Base-by-base conservation (phyloP, 371 early-diverging fungal genomes). In the Fennellomyces sp. region DNA sequence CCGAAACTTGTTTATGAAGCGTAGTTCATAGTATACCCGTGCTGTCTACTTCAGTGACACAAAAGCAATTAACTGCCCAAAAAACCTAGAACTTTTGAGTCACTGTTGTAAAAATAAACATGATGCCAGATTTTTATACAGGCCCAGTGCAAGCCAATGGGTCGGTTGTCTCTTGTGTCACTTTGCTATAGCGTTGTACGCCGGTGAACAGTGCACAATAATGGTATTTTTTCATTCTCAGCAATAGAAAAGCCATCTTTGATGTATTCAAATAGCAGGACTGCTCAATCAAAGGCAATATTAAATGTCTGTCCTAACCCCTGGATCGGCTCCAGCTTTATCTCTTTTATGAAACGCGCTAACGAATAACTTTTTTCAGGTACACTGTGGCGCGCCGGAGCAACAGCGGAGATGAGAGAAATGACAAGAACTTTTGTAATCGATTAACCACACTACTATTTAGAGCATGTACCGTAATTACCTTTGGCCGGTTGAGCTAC, bases 161-260 rank as follows among this genome's bases (percentile, higher is more conserved):
- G 7, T 45, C 45, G 45, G 45, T 45, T 21, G 17, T 13, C 4
- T 23, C n/a, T 10, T 45, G 45, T 45, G 21, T 45, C 25, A 10
- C n/a, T 45, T 8, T 45, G 45, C 21, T 39, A 39, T 39, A 39
- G 39, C 5, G 11, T 23, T 45, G 35, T 33, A 13, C 13, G 21
- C 23, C 4, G n/a, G 21, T 45, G 45, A 45, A 45, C 45, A 21
- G 45, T 23, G 23, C 45, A 45, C 45, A 45, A 21, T 45, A 21
- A 45, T 45, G 45, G 45, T 17, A 17, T 23, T 41, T 45, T 45
- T 45, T 45, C 45, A 45, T 17, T 45, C 45, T 45, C 45, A 45
- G 45, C 45, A 45, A 21, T 45, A 23, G 21, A 5, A 21, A 5
- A 15, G 1, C 21, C 45, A 33, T 13, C 35, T 33, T 6, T 33